Conservation (phyloP, 2,329 filamentous ascomycete species). For the Fusarium sulawesiense region DNA sequence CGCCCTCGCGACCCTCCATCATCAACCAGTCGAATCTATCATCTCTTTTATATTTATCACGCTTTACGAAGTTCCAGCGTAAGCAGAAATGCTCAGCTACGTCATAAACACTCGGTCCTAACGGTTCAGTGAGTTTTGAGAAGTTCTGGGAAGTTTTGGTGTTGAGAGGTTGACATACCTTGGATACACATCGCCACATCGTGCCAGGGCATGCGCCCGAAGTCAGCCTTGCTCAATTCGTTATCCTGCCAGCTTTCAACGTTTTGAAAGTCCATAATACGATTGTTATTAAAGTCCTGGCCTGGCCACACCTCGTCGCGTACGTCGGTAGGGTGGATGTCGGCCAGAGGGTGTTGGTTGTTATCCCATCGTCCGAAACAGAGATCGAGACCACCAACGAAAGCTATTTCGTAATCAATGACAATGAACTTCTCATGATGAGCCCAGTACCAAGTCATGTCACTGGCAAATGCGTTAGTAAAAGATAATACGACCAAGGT, state of each 20-base stretch:
- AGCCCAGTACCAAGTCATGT: constrained; percentile 93
- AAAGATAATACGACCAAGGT: neutral
- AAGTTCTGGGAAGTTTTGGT: neutral
- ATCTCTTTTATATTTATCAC: constrained; percentile 97
- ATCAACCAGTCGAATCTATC: constrained; percentile 85
- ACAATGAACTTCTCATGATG: constrained; percentile 99
- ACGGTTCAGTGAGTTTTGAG: no score
- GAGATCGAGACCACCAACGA: constrained; percentile 92
- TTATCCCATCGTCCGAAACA: constrained; percentile 97
- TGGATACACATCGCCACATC: constrained; percentile 71
- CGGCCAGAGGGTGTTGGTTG: constrained; percentile 84
- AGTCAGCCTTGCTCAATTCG: constrained; percentile 89
- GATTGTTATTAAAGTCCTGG: constrained; percentile 98
- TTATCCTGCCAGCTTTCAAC: constrained; percentile 89
- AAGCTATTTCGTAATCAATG: constrained; percentile 89
- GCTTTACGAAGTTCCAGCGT: constrained; percentile 96
- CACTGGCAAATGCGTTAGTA: neutral
- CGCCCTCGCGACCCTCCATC: constrained; percentile 78
- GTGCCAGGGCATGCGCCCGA: constrained; percentile 97
- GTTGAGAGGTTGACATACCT: constrained; percentile 5
- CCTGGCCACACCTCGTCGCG: constrained; percentile 90
- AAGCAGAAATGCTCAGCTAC: constrained; percentile 91
- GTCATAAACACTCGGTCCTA: constrained; percentile 62
- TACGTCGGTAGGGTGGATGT: constrained; percentile 87
- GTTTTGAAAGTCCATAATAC: constrained; percentile 93